Evolutionary conservation across 345 rosid species (phyloP).

Genomic region (Fremontodendron californicum): DNA sequence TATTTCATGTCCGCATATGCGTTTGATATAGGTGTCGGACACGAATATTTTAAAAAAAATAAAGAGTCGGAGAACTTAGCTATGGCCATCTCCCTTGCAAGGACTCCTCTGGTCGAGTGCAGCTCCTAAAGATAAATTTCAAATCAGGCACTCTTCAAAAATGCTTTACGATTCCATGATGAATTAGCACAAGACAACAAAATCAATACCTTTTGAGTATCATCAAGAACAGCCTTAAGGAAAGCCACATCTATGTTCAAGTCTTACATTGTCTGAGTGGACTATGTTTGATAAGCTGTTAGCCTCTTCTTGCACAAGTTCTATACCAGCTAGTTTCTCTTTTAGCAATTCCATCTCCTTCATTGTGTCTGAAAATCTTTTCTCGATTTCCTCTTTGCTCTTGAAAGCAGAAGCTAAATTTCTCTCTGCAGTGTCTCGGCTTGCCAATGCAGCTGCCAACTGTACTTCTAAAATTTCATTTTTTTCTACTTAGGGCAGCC

Average conservation of each 20-base stretch:
- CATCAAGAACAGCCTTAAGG: too few relatives aligned
- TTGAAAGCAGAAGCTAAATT: constrained; percentile 53
- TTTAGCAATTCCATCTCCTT: constrained; percentile 84
- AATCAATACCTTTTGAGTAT: constrained; percentile 76
- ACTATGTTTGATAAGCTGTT: constrained; percentile 76
- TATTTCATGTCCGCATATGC: too few relatives aligned
- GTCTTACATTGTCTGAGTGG: constrained; percentile 91
- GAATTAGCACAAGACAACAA: neutral
- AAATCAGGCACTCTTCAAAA: constrained; percentile 9
- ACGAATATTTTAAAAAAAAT: too few relatives aligned
- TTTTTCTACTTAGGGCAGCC: constrained; percentile 61
- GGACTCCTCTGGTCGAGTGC: constrained; percentile 92
- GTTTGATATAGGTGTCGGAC: too few relatives aligned
- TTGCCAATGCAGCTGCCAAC: constrained; percentile 58
- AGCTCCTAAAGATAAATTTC: constrained; percentile 49
- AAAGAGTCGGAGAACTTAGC: too few relatives aligned
- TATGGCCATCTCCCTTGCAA: constrained; percentile 84
- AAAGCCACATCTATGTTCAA: constrained; percentile 95
- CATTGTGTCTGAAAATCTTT: constrained; percentile 47
- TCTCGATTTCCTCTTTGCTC: constrained; percentile 82
- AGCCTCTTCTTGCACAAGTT: constrained; percentile 85
- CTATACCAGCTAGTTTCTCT: too few relatives aligned
- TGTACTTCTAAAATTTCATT: constrained; percentile 73
- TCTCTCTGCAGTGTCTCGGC: too few relatives aligned
- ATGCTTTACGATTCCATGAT: neutral